These are phyloP conservation scores for Xylaria sp. DNA, from an alignment of 2,329 filamentous ascomycete genomes.

Conservation along the genomic window DNA sequence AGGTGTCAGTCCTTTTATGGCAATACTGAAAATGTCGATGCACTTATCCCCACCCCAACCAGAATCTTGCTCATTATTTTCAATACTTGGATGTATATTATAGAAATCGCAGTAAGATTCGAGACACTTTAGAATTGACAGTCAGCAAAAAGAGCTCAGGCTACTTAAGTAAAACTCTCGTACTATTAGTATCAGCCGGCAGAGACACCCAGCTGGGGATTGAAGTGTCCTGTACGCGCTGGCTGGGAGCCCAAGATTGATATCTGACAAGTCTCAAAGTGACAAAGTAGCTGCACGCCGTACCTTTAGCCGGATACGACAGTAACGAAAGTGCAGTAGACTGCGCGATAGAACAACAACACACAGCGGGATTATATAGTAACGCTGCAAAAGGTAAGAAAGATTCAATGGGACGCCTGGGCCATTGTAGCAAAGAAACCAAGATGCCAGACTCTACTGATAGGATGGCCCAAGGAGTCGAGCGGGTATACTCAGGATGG, in stretches of 20 bases:
- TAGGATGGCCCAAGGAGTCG: neutral
- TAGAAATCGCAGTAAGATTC: neutral
- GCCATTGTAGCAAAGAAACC: no score
- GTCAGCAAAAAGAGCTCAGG: constrained; percentile 7
- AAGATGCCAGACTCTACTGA: no score
- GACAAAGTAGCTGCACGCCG: neutral
- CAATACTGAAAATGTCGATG: neutral
- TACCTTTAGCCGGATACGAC: neutral
- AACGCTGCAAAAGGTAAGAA: neutral
- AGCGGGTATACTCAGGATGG: neutral
- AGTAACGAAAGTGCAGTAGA: neutral
- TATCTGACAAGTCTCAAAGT: constrained; percentile 20
- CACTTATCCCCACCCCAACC: neutral
- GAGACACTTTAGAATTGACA: neutral
- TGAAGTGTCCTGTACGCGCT: neutral
- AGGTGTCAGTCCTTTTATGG: neutral
- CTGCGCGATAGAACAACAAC: neutral
- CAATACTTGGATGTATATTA: neutral
- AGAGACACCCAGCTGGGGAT: neutral
- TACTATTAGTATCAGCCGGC: neutral
- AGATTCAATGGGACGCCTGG: neutral
- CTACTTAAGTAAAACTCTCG: neutral
- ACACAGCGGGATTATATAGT: neutral
- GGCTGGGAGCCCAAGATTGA: constrained; percentile 8
- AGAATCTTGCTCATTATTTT: neutral